Evolutionary conservation across 1,284 basidiomycete genomes (phyloP).

Genomic region (Cryptococcus sp.): DNA sequence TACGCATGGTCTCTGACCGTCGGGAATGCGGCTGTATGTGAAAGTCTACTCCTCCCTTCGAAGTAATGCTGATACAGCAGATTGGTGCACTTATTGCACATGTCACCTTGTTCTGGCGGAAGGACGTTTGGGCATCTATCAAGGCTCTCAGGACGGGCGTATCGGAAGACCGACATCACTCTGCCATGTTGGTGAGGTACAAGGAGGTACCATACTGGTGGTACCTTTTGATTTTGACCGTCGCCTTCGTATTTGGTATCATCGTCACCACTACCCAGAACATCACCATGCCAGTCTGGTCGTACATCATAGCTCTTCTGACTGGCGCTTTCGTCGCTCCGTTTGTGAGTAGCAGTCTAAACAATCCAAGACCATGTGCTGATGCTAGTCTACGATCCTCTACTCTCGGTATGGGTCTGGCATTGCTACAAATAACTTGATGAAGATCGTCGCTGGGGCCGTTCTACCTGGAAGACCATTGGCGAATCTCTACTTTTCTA

Average conservation of each 20-base stretch:
- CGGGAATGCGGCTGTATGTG: constrained; percentile 24
- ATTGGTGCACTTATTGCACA: constrained; percentile 63
- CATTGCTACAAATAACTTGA: constrained; percentile 21
- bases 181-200: constrained; percentile 31
- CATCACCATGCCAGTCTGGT: constrained; percentile 19
- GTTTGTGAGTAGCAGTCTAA: constrained; percentile 9
- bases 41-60: constrained; percentile 2
- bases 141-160: constrained; percentile 51
- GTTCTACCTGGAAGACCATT: constrained; percentile 21
- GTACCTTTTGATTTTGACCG: constrained; percentile 19
- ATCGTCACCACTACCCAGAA: constrained; percentile 19
- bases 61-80: constrained; percentile 26
- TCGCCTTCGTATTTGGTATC: constrained; percentile 21
- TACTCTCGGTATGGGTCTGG: constrained; percentile 20
- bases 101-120: constrained; percentile 40
- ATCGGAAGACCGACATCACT: constrained; percentile 58
- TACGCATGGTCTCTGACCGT: constrained; percentile 59
- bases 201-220: constrained; percentile 34
- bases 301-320: constrained; percentile 19
- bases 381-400: constrained; percentile 12
- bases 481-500: constrained; percentile 24
- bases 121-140: constrained; percentile 49
- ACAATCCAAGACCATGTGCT: background rate
- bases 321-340: constrained; percentile 21
- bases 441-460: constrained; percentile 22